phyloP scores from a whole-genome alignment of 805 yeast genomes.

The Yarrowia sp. region DNA sequence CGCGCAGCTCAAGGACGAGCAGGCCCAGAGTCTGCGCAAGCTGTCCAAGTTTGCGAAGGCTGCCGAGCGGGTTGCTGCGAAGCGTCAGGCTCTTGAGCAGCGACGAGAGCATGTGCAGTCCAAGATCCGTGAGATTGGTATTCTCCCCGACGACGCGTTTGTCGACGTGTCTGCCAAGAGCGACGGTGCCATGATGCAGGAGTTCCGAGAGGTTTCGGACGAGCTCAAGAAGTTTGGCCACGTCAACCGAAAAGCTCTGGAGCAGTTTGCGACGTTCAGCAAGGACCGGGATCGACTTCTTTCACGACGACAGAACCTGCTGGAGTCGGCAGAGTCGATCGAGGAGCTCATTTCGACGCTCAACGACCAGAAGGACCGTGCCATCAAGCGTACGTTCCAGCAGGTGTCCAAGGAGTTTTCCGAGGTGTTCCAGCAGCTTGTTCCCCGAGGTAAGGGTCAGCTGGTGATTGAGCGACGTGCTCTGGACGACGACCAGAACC shows the following conservation, averaged over 20 bases:
- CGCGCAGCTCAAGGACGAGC: slow-evolving; percentile 56
- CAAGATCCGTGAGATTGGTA: slow-evolving; percentile 81
- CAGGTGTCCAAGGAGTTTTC: slow-evolving; percentile 72
- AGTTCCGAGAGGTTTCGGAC: slow-evolving; percentile 57
- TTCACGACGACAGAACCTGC: slow-evolving; percentile 65
- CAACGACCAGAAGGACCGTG: slow-evolving; percentile 76
- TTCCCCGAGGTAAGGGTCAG: slow-evolving; percentile 77
- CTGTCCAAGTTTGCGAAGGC: slow-evolving; percentile 60
- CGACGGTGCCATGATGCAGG: slow-evolving; percentile 40
- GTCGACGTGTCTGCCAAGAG: slow-evolving; percentile 40
- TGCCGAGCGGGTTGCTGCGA: slow-evolving; percentile 64
- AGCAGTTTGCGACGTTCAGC: slow-evolving; percentile 71
- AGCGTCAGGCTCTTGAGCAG: slow-evolving; percentile 54
- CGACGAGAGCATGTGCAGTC: slow-evolving; percentile 71
- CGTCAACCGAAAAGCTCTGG: slow-evolving; percentile 86
- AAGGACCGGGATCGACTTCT: slow-evolving; percentile 67
- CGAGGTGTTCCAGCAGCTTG: slow-evolving; percentile 73
- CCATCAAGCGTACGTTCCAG: slow-evolving; percentile 73
- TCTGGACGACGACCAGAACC: slow-evolving; percentile 25
- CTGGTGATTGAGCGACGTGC: slow-evolving; percentile 58
- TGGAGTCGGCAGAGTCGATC: slow-evolving; percentile 67
- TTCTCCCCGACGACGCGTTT: slow-evolving; percentile 82
- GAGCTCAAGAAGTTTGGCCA: slow-evolving; percentile 64
- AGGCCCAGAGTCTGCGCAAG: slow-evolving; percentile 50
- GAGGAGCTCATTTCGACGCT: slow-evolving; percentile 66